phyloP scores from a whole-genome alignment of 139 green algal species.

The Chlorella sp. region DNA sequence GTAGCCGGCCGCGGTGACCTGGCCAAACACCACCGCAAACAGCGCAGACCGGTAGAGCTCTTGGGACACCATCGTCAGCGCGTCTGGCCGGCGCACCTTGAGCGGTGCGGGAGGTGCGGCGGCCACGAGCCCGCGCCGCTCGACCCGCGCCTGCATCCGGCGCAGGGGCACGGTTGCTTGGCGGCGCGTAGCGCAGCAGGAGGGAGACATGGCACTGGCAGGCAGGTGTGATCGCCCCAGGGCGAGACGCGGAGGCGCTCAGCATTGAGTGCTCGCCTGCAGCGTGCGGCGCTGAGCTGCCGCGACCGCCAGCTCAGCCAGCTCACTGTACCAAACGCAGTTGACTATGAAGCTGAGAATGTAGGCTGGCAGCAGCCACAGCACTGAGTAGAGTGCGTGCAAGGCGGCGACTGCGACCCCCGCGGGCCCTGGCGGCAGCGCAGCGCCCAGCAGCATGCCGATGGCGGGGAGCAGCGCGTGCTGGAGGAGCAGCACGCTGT shows the following conservation, averaged over 20 bases:
- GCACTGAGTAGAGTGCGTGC: slow-evolving; percentile 36
- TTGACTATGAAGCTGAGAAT: slow-evolving; percentile 69
- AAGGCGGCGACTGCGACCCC: slow-evolving; percentile 20
- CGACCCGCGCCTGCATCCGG: too few species aligned
- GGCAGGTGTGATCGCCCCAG: too few species aligned
- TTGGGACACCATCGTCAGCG: slow-evolving; percentile 44
- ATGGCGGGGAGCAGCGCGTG: slow-evolving; percentile 34
- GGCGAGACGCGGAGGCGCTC: too few species aligned
- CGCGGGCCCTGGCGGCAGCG: slow-evolving; percentile 19
- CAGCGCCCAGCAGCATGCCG: slow-evolving; percentile 43
- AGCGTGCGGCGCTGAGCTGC: slow-evolving; percentile 20
- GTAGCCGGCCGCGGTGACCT: slow-evolving; percentile 45
- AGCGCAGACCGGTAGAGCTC: slow-evolving; percentile 71
- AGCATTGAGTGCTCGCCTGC: slow-evolving; percentile 28
- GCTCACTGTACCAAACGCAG: slow-evolving; percentile 72
- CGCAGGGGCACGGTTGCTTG: too few species aligned
- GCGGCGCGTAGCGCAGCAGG: too few species aligned
- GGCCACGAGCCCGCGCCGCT: too few species aligned
- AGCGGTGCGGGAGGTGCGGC: too few species aligned
- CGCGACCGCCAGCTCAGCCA: slow-evolving; percentile 47
- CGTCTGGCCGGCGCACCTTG: slow-evolving; percentile 26
- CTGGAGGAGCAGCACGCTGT: slow-evolving; percentile 58
- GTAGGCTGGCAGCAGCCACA: slow-evolving; percentile 82
- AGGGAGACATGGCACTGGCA: too few species aligned
- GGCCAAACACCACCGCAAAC: slow-evolving; percentile 63